Evolutionary conservation across 371 early-diverging fungal species (phyloP).

Genomic region (Umbelopsis sp.): DNA sequence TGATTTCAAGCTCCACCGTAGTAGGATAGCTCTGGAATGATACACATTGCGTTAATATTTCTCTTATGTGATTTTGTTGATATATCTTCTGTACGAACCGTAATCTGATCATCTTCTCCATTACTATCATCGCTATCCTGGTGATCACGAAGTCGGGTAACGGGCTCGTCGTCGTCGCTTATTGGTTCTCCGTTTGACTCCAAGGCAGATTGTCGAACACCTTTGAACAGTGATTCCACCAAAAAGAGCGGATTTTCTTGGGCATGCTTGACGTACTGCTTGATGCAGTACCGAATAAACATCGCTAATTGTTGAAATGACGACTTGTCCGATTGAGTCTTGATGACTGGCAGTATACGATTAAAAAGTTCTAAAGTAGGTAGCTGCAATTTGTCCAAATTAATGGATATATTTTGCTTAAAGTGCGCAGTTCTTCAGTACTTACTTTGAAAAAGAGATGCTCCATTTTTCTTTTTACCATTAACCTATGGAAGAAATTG

Average conservation of each 20-base stretch:
- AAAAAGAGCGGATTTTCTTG: slow-evolving; percentile 60
- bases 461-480: slow-evolving; percentile 61
- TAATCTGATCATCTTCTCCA: slow-evolving; percentile 19
- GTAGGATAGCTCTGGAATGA: slow-evolving; percentile 3
- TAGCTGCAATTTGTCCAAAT: slow-evolving; percentile 25
- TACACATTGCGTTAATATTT: background rate
- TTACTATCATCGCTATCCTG: slow-evolving; percentile 13
- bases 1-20: slow-evolving; percentile 25
- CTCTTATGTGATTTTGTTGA: too few species aligned
- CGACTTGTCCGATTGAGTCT: slow-evolving; percentile 30
- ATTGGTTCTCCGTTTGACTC: background rate
- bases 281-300: slow-evolving; percentile 55
- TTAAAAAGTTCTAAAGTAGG: slow-evolving; percentile 68
- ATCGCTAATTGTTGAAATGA: slow-evolving; percentile 50
- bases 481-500: slow-evolving; percentile 69
- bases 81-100: background rate
- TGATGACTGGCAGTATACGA: slow-evolving; percentile 46
- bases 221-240: slow-evolving; percentile 53
- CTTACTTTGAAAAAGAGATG: slow-evolving; percentile 63
- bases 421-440: background rate
- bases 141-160: slow-evolving; percentile 2
- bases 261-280: slow-evolving; percentile 59
- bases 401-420: too few species aligned
- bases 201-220: slow-evolving; percentile 8
- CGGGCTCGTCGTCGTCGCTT: background rate